Percentiles rank a stretch among this genome's conserved stretches.
These are phyloP conservation scores for Calonectria naviculata DNA, from an alignment of 2,329 filamentous ascomycete species.

Conservation along the genomic window DNA sequence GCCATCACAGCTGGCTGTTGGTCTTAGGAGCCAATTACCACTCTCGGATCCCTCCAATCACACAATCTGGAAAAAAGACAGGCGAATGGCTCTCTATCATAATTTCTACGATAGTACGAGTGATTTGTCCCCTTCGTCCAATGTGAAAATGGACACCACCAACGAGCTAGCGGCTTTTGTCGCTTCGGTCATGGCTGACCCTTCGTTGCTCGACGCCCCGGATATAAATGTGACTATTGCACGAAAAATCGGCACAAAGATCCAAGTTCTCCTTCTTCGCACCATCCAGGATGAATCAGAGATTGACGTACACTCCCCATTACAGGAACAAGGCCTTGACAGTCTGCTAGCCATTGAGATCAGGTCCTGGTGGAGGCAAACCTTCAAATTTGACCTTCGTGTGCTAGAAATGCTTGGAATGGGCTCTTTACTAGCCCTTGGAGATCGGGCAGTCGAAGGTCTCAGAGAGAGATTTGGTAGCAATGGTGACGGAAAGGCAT, in stretches of 20 bases:
- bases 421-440: conserved; percentile 3
- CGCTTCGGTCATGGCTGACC: neutral
- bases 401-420: conserved; percentile 28
- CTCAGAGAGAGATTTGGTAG: neutral
- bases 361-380: conserved; percentile 19
- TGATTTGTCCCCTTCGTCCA: neutral
- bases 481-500: neutral
- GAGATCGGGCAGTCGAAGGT: neutral
- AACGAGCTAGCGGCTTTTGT: conserved; percentile 10
- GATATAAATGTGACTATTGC: conserved; percentile 7
- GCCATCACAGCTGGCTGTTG: conserved; percentile 15
- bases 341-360: conserved; percentile 27
- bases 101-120: neutral
- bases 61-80: conserved; percentile 21
- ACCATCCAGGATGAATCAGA: neutral
- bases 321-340: conserved; percentile 24
- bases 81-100: conserved; percentile 24
- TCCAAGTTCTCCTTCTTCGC: conserved; percentile 22
- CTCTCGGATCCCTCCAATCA: conserved; percentile 17
- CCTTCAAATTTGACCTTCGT: conserved; percentile 19
- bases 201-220: neutral
- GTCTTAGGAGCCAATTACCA: conserved; percentile 4
- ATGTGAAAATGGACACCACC: neutral
- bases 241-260: conserved; percentile 15
- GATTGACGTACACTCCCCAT: conserved; percentile 1